phyloP scores from a whole-genome alignment of 371 early-diverging fungal genomes.

The Mortierella sp. region DNA sequence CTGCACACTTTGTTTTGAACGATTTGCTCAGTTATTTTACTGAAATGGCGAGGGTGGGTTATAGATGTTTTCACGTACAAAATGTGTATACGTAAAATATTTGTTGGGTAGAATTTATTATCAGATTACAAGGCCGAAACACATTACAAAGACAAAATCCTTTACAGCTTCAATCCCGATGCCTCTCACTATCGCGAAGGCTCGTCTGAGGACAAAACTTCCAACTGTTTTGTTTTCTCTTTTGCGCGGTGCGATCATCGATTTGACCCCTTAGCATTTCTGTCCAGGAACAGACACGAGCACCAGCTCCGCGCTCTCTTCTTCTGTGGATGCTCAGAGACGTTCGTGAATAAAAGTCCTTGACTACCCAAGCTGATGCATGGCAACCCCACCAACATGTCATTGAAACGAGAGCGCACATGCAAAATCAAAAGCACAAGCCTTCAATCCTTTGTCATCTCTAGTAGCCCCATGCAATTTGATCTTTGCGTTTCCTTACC shows the following conservation, averaged over 20 bases:
- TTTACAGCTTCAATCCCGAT: neutral
- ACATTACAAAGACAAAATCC: conserved; percentile 6
- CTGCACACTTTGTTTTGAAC: too few relatives aligned
- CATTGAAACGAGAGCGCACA: neutral
- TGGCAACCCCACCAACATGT: neutral
- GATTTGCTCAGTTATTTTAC: too few relatives aligned
- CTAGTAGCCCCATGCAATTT: too few relatives aligned
- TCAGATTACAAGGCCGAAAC: neutral
- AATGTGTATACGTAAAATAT: neutral
- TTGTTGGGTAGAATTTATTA: conserved; percentile 5
- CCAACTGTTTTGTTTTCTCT: too few relatives aligned
- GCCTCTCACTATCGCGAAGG: neutral
- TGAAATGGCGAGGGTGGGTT: too few relatives aligned
- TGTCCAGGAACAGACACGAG: neutral
- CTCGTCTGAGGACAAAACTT: neutral
- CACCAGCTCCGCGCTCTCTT: neutral
- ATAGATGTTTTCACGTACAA: too few relatives aligned
- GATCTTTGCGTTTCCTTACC: too few relatives aligned
- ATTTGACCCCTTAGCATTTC: conserved; percentile 4
- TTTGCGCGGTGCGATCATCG: conserved; percentile 1
- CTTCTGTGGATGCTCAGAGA: neutral
- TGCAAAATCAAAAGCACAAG: neutral
- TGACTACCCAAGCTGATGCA: neutral
- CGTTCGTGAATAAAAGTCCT: neutral
- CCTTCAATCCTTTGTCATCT: too few relatives aligned